Base-by-base conservation (phyloP, 345 rosid genomes). In the Viola odorata region DNA sequence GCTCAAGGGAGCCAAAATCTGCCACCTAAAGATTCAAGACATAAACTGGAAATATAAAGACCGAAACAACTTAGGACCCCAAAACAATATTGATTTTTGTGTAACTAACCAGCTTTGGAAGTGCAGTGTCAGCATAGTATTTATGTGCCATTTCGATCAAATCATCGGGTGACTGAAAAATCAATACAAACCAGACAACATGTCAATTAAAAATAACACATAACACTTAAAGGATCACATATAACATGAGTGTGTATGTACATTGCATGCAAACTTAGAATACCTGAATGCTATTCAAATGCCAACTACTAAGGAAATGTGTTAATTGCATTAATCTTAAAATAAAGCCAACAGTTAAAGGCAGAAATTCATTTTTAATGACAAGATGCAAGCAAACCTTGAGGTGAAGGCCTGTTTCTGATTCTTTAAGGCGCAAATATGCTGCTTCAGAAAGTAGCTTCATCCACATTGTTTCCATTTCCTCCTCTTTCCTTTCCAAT, bases 381-480 rank as follows among this genome's bases (percentile, higher is more conserved):
- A 38, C 37, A 72, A 53, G 62, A 47, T 58, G 71, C 37, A 58
- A 54, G 66, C 50, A 57, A 47, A 73, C 77, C 77, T 73, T 73
- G 50, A 73, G 77, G 36, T 73, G 77, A 58, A 73, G 71, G 53
- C 77, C 66, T 13, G 77, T 73, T 73, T 73, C 77, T 41, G 77
- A 73, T 63, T 73, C 76, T 73, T 67, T 67, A 53, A 73, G 76
- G 41, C 65, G 72, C 58, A 63, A 12, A 67, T 73, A 73, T 45
- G 72, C 68, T 57, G 62, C 72, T 58, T 73, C 72, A 37, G 67
- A 53, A 14, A 73, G 61, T 61, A 73, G 45, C 53, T 57, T 58
- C 54, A 63, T 67, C 84, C 97, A 94, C 58, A 78, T 58, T 54
- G 60, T 80, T 72, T 83, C 86, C 72, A 78, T 71, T 73, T 84